Percentiles rank a stretch among this genome's conserved stretches.
Evolutionary conservation across 2,329 filamentous ascomycete genomes (phyloP).

Genomic region (Sarocladium strictum): DNA sequence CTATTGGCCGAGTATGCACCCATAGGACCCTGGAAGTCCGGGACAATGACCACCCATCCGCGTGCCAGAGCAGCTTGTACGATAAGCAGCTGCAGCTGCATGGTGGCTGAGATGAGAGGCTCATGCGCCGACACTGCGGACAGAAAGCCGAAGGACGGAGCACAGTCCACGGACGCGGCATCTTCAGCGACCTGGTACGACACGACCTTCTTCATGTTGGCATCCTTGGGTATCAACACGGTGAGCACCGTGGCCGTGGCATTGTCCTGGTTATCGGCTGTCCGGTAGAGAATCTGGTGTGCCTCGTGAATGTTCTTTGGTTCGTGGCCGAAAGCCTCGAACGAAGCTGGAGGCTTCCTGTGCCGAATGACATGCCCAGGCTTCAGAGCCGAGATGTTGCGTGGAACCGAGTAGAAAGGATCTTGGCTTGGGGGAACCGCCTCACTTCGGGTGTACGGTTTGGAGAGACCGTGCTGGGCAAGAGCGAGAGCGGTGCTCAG

Average conservation of each 20-base stretch:
- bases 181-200: conserved; percentile 38
- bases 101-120: conserved; percentile 28
- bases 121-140: conserved; percentile 11
- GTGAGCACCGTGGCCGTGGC: conserved; percentile 32
- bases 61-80: conserved; percentile 24
- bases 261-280: conserved; percentile 27
- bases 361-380: conserved; percentile 18
- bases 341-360: conserved; percentile 15
- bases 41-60: conserved; percentile 42
- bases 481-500: not conserved
- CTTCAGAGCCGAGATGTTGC: conserved; percentile 10
- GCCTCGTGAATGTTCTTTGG: conserved; percentile 15
- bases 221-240: conserved; percentile 28
- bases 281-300: conserved; percentile 33
- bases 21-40: conserved; percentile 38
- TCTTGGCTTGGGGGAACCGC: conserved; percentile 15
- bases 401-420: conserved; percentile 19
- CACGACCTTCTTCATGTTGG: conserved; percentile 23
- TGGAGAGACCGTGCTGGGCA: not conserved
- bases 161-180: conserved; percentile 29
- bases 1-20: conserved; percentile 36
- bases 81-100: conserved; percentile 18
- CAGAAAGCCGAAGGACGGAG: conserved; percentile 21
- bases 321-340: conserved; percentile 15
- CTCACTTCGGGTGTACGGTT: no score